Evolutionary conservation across 176 grass and related monocot genomes (phyloP).

Genomic region (Urochloa ruziziensis): DNA sequence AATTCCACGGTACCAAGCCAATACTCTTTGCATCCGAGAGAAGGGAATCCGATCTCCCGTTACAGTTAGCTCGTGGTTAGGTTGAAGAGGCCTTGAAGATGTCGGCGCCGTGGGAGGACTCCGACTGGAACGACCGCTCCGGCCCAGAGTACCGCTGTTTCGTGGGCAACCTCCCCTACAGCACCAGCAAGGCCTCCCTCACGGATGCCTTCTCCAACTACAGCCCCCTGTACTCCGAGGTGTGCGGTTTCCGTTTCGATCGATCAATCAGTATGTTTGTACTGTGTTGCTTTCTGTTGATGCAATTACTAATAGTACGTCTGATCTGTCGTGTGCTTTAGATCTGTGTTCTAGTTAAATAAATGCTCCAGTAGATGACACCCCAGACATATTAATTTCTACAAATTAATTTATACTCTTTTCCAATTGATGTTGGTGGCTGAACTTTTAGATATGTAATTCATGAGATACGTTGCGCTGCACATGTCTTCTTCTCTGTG

Average conservation of each 20-base stretch:
- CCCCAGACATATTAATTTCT: no score
- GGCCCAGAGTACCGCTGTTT: background rate
- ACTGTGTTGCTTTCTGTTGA: no score
- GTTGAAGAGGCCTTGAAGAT: background rate
- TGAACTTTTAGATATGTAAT: no score
- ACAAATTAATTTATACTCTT: no score
- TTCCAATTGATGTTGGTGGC: no score
- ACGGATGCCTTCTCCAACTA: background rate
- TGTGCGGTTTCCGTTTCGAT: background rate
- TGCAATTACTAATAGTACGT: background rate
- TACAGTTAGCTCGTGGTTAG: background rate
- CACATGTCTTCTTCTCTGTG: no score
- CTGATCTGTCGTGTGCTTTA: background rate
- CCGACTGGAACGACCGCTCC: background rate
- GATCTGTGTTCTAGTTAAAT: no score
- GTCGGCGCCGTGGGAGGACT: constrained; percentile 33
- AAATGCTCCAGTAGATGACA: no score
- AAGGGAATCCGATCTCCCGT: background rate
- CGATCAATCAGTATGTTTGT: background rate
- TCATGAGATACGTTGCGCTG: no score
- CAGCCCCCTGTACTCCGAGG: background rate
- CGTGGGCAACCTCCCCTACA: background rate
- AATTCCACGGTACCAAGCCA: background rate
- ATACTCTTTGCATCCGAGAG: background rate
- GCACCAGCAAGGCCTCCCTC: background rate